Evolutionary conservation across 177 flowering plant species (phyloP).

Genomic region (Vitis hybrid): DNA sequence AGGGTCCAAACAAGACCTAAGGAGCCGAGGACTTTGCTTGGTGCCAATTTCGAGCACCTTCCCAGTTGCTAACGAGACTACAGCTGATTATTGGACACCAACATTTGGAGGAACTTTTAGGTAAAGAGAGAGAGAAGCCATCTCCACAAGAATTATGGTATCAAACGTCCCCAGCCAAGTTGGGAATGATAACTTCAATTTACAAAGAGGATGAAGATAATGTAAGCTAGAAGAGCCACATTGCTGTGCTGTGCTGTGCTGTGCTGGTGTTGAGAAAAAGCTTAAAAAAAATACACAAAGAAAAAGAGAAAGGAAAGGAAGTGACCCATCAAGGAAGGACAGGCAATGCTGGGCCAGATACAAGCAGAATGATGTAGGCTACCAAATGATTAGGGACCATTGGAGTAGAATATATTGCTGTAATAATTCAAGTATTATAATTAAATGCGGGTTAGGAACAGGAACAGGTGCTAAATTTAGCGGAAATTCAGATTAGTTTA

Average conservation of each 20-base stretch:
- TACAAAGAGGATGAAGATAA: not conserved
- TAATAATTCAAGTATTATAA: conserved; percentile 18
- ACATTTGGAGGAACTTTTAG: conserved; percentile 57
- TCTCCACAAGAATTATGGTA: no score
- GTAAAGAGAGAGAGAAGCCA: conserved; percentile 19
- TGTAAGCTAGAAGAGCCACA: no score
- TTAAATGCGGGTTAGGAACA: conserved; percentile 28
- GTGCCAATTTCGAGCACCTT: conserved; percentile 77
- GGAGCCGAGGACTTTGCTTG: conserved; percentile 69
- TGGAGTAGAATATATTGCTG: conserved; percentile 21
- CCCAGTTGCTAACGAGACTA: conserved; percentile 58
- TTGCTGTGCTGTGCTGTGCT: conserved; percentile 1
- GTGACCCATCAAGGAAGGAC: conserved; percentile 38
- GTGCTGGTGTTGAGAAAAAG: conserved; percentile 22
- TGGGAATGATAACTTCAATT: not conserved
- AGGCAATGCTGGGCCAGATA: conserved; percentile 42
- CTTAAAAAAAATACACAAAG: conserved; percentile 8
- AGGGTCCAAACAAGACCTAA: conserved; percentile 49
- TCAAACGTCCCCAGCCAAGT: no score
- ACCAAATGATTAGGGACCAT: conserved; percentile 25
- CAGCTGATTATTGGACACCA: conserved; percentile 73
- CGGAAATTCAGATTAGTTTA: conserved; percentile 13
- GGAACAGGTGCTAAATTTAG: conserved; percentile 78
- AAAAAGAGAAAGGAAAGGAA: conserved; percentile 22
- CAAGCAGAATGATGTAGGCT: conserved; percentile 40